Base-by-base conservation (phyloP, 2,329 filamentous ascomycete species). In the Endothia cerciana region DNA sequence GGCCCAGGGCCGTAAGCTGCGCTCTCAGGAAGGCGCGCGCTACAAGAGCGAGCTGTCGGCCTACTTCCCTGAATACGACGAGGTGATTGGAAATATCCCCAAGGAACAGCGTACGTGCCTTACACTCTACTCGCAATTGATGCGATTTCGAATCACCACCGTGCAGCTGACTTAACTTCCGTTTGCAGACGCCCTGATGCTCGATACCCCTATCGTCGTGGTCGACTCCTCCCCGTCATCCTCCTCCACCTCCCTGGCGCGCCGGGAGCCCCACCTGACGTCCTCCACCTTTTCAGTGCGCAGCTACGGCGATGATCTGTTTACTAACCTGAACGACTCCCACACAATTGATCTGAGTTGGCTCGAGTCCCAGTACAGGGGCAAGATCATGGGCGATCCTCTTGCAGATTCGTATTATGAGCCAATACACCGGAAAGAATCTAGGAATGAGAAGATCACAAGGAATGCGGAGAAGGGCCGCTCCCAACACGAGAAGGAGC, bases 1-100 rank as follows among this genome's bases (percentile, higher is more conserved):
- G 40, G 45, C 49, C 41, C 89, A 91, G 71, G 90, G 94, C 70
- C 85, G 86, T 73, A 94, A 93, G 75, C 81, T 97, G 75, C 87
- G 94, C 69, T 97, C 93, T 62, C 91, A 96, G 73, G 93, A 97
- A 73, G 91, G 90, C 13, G 90, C 90, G 61, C 86, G 92, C 71
- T 90, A 93, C 79, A 97, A 96, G 83, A 97, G 93, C 78, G 94
- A 97, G 74, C 84, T 98, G 68, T 90, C 93, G 45, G 86, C 88
- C 58, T 98, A 97, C 79, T 97, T 98, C 74, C 89, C 91, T 62
- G 94, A 96, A 74, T 98, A 97, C 77, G 94, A 97, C 78, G 92
- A 97, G 75, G 87, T 97, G 71, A 93, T 98, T 79, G 93, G 92
- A 69, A 92, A 96, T 74, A 89, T 92, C 69, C 87, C 89, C 47